Evolutionary conservation across 2,329 filamentous ascomycete species (phyloP), one percentile per base, ranked within the genome.

Genomic region (Tolypocladium paradoxum): DNA sequence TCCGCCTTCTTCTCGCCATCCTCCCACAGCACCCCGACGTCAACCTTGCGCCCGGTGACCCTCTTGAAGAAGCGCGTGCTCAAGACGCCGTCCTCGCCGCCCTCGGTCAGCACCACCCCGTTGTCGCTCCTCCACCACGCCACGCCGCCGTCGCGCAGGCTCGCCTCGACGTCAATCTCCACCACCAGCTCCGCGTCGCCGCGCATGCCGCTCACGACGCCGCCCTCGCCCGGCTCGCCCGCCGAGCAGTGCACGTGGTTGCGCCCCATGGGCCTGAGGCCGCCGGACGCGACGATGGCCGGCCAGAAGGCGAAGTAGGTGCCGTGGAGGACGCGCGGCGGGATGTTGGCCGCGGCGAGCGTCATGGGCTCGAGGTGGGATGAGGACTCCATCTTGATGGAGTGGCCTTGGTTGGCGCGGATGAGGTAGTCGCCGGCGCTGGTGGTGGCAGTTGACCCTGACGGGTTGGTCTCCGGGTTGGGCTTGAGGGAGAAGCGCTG

Each of bases 401-500:
- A 90, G 74, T 97, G 93, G 52, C 93, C 93, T 73, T 97, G 93
- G 65, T 95, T 96, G 31, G 93, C 93, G 63, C 93, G 90, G 71
- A 99, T 96, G 34, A 95, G 77, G 74, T 85, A 96, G 67, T 87
- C 77, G 0, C 76, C 68, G 0, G 88, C 77, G 49, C 86, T 74
- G 9, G 65, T 64, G 22, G 66, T 65, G 20, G 62, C 57, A 12
- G 53, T 48, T 4, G 52, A 63, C 52, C 53, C 50, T 6, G 55
- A 57, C 2, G 62, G 59, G 52, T 65, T 63, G 40, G 62, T 61
- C 18, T 54, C 53, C 9, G 65, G 62, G 57, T 72, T 78, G 47
- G 79, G 79, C 51, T 90, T 84, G 64, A 97, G 76, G 2, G 84
- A 81, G 74, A 95, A 99, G 38, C 93, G 87, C 69, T 96, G 87